phyloP scores from a whole-genome alignment of 257 asterid genomes.

The Penstemon eatonii region DNA sequence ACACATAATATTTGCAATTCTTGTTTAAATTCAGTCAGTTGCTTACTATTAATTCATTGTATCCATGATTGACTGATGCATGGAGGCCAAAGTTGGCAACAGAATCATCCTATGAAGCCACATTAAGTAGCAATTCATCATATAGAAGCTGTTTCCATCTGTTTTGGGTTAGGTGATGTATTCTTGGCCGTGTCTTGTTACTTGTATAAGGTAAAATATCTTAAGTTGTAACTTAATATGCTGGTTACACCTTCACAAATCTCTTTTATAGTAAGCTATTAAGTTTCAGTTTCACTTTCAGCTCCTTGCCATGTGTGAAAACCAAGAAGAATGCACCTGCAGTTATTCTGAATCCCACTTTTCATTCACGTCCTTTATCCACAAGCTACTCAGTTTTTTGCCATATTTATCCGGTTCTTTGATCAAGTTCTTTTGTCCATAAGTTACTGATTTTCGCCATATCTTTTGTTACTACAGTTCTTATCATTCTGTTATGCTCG shows the following conservation, averaged over 20 bases:
- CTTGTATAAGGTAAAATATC: constrained; percentile 17
- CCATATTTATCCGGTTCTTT: background rate
- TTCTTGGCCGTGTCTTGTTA: background rate
- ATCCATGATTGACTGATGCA: background rate
- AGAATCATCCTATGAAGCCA: background rate
- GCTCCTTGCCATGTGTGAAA: constrained; percentile 11
- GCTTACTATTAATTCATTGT: background rate
- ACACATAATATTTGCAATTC: constrained; percentile 8
- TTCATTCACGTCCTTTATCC: background rate
- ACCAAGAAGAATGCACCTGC: constrained; percentile 11
- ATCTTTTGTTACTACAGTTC: background rate
- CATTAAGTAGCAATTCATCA: constrained; percentile 14
- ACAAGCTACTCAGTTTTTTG: constrained; percentile 11
- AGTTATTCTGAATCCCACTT: constrained; percentile 7
- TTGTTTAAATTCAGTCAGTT: background rate
- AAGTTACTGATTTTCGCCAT: constrained; percentile 12
- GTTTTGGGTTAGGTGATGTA: constrained; percentile 7
- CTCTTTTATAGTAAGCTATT: background rate
- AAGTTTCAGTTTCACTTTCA: constrained; percentile 2
- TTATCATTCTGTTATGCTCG: constrained; percentile 10
- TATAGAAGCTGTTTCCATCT: background rate
- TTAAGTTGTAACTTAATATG: background rate
- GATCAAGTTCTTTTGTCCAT: background rate
- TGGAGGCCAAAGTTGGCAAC: constrained; percentile 24
- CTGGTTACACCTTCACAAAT: background rate